Conservation (phyloP, 2,329 filamentous ascomycete genomes). For the Dothistroma pini region DNA sequence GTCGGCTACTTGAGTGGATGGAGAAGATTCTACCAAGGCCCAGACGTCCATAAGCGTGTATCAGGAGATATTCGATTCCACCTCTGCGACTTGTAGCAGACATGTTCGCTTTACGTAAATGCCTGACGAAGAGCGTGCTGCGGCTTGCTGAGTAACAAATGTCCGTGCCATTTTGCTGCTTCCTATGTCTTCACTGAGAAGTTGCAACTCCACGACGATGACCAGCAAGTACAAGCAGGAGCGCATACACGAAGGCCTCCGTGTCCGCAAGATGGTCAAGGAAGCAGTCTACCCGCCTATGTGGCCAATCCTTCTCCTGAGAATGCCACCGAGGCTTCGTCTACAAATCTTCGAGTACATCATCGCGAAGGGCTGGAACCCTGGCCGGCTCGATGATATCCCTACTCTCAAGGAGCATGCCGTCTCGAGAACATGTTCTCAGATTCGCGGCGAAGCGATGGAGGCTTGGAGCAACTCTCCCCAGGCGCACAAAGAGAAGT, state of each 20-base stretch:
- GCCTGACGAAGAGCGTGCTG: not conserved
- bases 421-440: not conserved
- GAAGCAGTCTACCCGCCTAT: not conserved
- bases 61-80: too few species aligned
- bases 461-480: not conserved
- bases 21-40: slow-evolving; percentile 24
- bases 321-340: not conserved
- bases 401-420: not conserved
- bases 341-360: not conserved
- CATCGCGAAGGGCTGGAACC: not conserved
- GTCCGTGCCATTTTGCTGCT: not conserved
- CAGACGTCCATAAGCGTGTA: not conserved
- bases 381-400: not conserved
- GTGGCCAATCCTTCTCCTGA: not conserved
- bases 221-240: not conserved
- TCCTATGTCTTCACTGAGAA: not conserved
- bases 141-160: not conserved
- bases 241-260: not conserved
- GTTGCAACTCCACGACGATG: not conserved
- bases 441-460: not conserved
- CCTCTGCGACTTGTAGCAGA: too few species aligned
- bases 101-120: too few species aligned
- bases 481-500: not conserved
- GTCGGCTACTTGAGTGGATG: slow-evolving; percentile 20
- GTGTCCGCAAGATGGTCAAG: not conserved